Base-by-base conservation (phyloP, 1,284 basidiomycete species). In the Ustilago nuda region DNA sequence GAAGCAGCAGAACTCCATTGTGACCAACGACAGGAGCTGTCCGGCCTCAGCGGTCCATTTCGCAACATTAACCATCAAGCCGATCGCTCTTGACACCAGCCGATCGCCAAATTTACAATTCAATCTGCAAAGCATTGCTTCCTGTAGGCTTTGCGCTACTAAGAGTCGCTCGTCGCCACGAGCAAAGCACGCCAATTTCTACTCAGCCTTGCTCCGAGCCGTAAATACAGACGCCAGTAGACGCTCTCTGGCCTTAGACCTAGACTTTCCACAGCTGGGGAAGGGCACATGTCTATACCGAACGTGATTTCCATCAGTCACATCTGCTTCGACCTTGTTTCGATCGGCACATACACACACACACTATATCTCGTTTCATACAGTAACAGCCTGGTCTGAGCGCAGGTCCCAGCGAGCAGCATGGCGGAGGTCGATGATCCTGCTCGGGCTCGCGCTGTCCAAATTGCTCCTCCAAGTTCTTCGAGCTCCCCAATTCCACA, bases 221-320 rank as follows among this genome's bases (percentile, higher is more conserved):
- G 48, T 51, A 30, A 27, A n/a, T 51, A 8, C 27, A 53, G 32
- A 53, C 52, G 37, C 53, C 4, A 30, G 23, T 72, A 67, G 61
- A 66, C 70, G 65, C 37, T 30, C 11, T 30, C 19, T 32, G 56
- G 50, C 50, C 61, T 37, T 72, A 66, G 61, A 72, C 41, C 65
- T 72, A 72, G 70, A 72, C 19, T n/a, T 63, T 17, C 30, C 48
- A 56, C 23, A 51, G 43, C 48, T 56, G 61, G 60, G 53, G 54
- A 23, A 58, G 60, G 54, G 70, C 70, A 46, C 61, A 41, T 56
- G 64, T 72, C 69, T 59, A 48, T n/a, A 53, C 52, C 30, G 52
- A 59, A 46, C 48, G 51, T 15, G 27, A 33, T 37, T 27, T 33
- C 11, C 41, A 37, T 19, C 43, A 8, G 15, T 23, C 32, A 36